Conservation (phyloP, 140 eudicot genomes). For the Erigeron philadelphicus region DNA sequence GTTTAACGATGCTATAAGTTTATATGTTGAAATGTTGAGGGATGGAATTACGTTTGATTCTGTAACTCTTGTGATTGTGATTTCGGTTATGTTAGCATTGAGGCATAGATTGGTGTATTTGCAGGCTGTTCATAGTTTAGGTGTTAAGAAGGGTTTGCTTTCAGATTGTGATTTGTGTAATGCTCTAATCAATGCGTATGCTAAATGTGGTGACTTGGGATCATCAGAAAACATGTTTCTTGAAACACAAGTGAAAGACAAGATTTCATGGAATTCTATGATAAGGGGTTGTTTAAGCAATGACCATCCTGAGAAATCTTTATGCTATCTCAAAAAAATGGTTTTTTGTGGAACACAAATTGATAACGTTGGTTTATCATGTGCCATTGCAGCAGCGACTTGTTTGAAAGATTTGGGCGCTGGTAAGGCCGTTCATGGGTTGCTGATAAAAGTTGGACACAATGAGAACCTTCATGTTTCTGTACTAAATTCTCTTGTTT, state of each 20-base stretch:
- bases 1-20: conserved; percentile 21
- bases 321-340: conserved; percentile 47
- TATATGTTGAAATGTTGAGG: conserved; percentile 38
- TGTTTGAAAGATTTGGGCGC: conserved; percentile 36
- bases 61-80: conserved; percentile 43
- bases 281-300: conserved; percentile 53
- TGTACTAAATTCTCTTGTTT: conserved; percentile 57
- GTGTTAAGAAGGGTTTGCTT: conserved; percentile 44
- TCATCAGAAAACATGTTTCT: conserved; percentile 45
- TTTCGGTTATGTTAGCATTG: conserved; percentile 35
- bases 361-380: conserved; percentile 53
- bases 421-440: conserved; percentile 47
- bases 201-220: conserved; percentile 45
- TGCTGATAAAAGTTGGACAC: conserved; percentile 43
- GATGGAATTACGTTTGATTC: conserved; percentile 48
- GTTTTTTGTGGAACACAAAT: conserved; percentile 31
- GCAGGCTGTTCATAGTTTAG: conserved; percentile 42
- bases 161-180: conserved; percentile 38
- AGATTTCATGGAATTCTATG: conserved; percentile 54
- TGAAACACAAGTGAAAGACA: conserved; percentile 36
- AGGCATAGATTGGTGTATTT: conserved; percentile 28
- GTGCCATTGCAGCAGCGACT: conserved; percentile 55
- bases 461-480: conserved; percentile 33
- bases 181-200: conserved; percentile 48
- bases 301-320: conserved; percentile 34